These are phyloP conservation scores for Helianthus annuus DNA, from an alignment of 129 eudicot species.

Conservation along the genomic window HanXRQr2.0-SUNRISE NC_035435.2:161268008-161268507, in stretches of 20 bases:
- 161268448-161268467: too few species aligned
- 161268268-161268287: neutral
- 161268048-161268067: neutral
- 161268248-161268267: neutral
- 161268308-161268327: neutral
- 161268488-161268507: too few species aligned
- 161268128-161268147: neutral
- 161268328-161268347: neutral
- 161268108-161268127: neutral
- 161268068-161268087: neutral
- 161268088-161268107: neutral
- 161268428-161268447: neutral
- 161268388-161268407: neutral
- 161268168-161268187: constrained; percentile 4
- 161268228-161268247: constrained; percentile 10
- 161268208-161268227: constrained; percentile 24
- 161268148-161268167: constrained; percentile 13
- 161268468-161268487: too few species aligned
- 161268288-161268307: neutral
- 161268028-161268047: constrained; percentile 10
- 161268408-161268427: neutral
- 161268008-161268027: neutral
- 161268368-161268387: neutral
- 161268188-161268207: constrained; percentile 19
- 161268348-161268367: neutral